These are phyloP conservation scores for Zea mays DNA, from an alignment of 176 grass and related monocot species.

Conservation along the genomic window Zm-B73-REFERENCE-NAM-5.0 NC_050101.1:107902001-107902500, in stretches of 20 bases:
- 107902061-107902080: neutral
- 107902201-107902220: neutral
- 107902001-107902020: neutral
- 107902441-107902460: slow-evolving; percentile 60
- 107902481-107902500: slow-evolving; percentile 76
- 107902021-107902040: neutral
- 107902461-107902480: slow-evolving; percentile 89
- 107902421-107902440: slow-evolving; percentile 59
- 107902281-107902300: neutral
- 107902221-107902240: neutral
- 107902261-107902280: neutral
- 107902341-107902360: neutral
- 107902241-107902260: neutral
- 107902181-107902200: neutral
- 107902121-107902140: neutral
- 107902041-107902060: neutral
- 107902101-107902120: neutral
- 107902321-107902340: neutral
- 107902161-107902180: neutral
- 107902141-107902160: neutral
- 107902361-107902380: neutral
- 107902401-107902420: slow-evolving; percentile 20
- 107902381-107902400: neutral
- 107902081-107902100: neutral
- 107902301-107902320: neutral